Evolutionary conservation across 108 stramenopile species (phyloP).

Genomic region (Nitzschia putrida): DNA sequence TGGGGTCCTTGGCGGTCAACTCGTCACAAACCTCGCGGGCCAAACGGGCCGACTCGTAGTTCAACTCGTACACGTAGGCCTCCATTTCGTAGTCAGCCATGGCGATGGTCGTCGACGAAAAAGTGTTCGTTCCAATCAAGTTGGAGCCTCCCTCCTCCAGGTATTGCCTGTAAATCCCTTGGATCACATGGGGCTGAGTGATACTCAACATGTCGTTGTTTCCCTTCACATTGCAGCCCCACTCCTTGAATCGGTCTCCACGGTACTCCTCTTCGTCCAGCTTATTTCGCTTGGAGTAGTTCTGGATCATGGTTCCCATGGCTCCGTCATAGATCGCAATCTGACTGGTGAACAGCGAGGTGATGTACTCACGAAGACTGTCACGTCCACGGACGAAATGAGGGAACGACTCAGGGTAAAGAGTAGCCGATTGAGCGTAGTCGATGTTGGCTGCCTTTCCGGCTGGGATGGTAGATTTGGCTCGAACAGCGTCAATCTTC

Average conservation of each 20-base stretch:
- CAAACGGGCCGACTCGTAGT: constrained; percentile 90
- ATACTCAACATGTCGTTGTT: constrained; percentile 98
- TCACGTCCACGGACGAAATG: constrained; percentile 93
- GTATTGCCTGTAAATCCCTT: constrained; percentile 92
- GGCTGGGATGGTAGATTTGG: constrained; percentile 72
- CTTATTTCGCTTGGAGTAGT: constrained; percentile 90
- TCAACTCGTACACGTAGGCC: constrained; percentile 91
- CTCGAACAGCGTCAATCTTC: constrained; percentile 74
- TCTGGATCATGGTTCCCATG: constrained; percentile 99
- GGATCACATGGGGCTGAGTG: constrained; percentile 94
- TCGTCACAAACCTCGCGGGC: constrained; percentile 97
- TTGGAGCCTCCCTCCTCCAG: constrained; percentile 90
- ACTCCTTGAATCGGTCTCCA: constrained; percentile 94
- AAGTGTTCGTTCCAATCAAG: constrained; percentile 98
- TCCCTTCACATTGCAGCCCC: constrained; percentile 91
- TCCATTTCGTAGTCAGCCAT: constrained; percentile 99
- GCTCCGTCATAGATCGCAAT: constrained; percentile 98
- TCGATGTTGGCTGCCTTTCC: constrained; percentile 82
- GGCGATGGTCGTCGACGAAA: constrained; percentile 97
- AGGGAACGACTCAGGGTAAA: constrained; percentile 80
- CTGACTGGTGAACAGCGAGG: constrained; percentile 74
- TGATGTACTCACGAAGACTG: constrained; percentile 88
- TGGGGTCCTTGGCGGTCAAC: constrained; percentile 91
- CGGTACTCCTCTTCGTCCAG: constrained; percentile 96
- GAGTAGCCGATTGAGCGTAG: constrained; percentile 60